Conservation (phyloP, 805 yeast genomes). For the Ogataea ramenticola region DNA sequence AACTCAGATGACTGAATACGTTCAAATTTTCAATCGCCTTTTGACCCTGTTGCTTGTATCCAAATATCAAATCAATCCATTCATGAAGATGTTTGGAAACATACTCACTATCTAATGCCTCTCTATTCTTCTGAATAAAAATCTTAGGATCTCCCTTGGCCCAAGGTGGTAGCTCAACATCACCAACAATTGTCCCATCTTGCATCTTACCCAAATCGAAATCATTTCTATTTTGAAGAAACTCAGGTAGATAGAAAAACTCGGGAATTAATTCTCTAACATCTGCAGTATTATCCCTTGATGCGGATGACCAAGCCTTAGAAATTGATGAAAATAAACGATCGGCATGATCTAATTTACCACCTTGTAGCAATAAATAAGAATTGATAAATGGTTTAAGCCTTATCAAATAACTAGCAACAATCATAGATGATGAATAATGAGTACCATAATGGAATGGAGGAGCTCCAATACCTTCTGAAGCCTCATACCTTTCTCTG, state of each 20-base stretch:
- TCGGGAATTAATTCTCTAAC: slow-evolving; percentile 86
- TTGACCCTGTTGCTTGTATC: slow-evolving; percentile 68
- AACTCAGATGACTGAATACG: slow-evolving; percentile 79
- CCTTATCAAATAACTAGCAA: slow-evolving; percentile 70
- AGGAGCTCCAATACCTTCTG: slow-evolving; percentile 55
- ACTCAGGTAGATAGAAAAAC: slow-evolving; percentile 77
- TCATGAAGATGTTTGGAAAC: slow-evolving; percentile 69
- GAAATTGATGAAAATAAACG: slow-evolving; percentile 66
- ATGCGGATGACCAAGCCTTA: slow-evolving; percentile 78
- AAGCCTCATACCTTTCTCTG: slow-evolving; percentile 64
- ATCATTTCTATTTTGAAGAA: slow-evolving; percentile 54
- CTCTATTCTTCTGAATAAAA: slow-evolving; percentile 68
- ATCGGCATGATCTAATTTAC: slow-evolving; percentile 85
- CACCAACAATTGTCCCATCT: slow-evolving; percentile 43
- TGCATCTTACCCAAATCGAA: slow-evolving; percentile 70
- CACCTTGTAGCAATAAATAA: slow-evolving; percentile 74
- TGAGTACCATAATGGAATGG: slow-evolving; percentile 93
- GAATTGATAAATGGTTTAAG: slow-evolving; percentile 77
- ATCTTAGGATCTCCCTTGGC: slow-evolving; percentile 69
- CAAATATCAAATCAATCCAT: slow-evolving; percentile 86
- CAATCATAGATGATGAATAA: slow-evolving; percentile 91
- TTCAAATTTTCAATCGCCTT: slow-evolving; percentile 61
- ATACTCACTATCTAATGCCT: slow-evolving; percentile 76
- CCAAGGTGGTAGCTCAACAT: slow-evolving; percentile 79
- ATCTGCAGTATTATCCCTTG: slow-evolving; percentile 76